These are phyloP conservation scores for Bipolaris gigantea DNA, from an alignment of 2,329 filamentous ascomycete species.

Conservation along the genomic window DNA sequence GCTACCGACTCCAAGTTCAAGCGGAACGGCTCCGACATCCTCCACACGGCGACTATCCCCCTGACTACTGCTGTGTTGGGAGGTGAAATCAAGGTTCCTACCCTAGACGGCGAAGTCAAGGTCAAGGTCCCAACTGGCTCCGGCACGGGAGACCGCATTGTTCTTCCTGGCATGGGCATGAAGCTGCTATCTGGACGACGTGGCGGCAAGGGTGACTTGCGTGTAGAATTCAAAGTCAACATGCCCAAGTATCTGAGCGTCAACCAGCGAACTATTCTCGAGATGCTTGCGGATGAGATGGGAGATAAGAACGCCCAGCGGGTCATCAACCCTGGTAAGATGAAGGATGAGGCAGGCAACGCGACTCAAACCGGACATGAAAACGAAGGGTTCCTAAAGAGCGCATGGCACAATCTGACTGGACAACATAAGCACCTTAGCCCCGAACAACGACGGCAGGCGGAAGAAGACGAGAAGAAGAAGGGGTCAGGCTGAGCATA, in stretches of 20 bases:
- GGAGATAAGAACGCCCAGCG: constrained; percentile 87
- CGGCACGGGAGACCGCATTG: constrained; percentile 88
- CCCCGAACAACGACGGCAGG: constrained; percentile 39
- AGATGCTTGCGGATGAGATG: constrained; percentile 97
- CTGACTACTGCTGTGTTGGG: constrained; percentile 91
- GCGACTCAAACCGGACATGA: constrained; percentile 55
- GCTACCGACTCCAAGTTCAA: constrained; percentile 89
- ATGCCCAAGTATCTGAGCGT: constrained; percentile 94
- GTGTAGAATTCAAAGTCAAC: constrained; percentile 89
- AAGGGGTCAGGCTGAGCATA: constrained; percentile 43
- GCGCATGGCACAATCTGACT: constrained; percentile 90
- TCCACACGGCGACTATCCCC: constrained; percentile 89
- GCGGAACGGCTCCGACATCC: constrained; percentile 82
- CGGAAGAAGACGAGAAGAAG: constrained; percentile 33
- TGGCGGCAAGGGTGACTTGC: constrained; percentile 75
- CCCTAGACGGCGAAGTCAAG: constrained; percentile 85
- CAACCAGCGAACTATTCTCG: constrained; percentile 89
- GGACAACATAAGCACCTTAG: constrained; percentile 59
- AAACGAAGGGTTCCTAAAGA: constrained; percentile 89
- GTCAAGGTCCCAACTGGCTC: constrained; percentile 91
- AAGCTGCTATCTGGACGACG: constrained; percentile 67
- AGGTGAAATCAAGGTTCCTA: constrained; percentile 86
- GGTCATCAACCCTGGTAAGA: constrained; percentile 77
- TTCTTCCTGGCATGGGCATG: constrained; percentile 90
- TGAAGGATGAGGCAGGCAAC: constrained; percentile 35